Base-by-base conservation (phyloP, 495 filamentous ascomycete genomes). In the Aspergillus nanangensis region DNA sequence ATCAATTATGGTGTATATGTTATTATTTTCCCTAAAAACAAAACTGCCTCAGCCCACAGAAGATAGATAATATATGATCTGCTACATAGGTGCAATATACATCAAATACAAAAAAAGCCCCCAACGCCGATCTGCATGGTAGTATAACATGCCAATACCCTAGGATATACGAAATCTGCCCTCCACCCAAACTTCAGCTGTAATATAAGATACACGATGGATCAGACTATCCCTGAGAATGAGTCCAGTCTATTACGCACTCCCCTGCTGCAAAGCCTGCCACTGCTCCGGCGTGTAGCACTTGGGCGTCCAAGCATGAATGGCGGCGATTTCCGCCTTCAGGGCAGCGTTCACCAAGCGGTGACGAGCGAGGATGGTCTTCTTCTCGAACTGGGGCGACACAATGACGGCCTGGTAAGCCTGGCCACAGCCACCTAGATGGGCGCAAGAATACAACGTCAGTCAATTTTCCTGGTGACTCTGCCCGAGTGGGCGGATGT, bases 241-340 rank as follows among this genome's bases (percentile, higher is more conserved):
- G n/a, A n/a, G n/a, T n/a, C n/a, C n/a, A n/a, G n/a, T n/a, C n/a
- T n/a, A n/a, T 50, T 41, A 23, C 24, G 13, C 22, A 27, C 21
- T 51, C n/a, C 43, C 48, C 56, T 70, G 69, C 60, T 78, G 77
- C 66, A 84, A 77, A 62, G 77, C 83, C 71, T 85, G 81, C 83
- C 87, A 96, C 71, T 98, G 89, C 63, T 91, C 92, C 1, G 90
- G 89, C 13, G 93, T 97, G 72, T 86, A 88, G 66, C 94, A 97
- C 69, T 91, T 95, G 19, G 93, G 88, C 46, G 88, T 92, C 93
- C 93, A 98, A n/a, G 93, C 93, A 74, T 98, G 93, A 45, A 98
- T 96, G 36, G 82, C 80, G 4, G 88, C 87, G 64, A 98, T 93
- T 72, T 98, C 93, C n/a, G 79, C 78, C 71, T 92, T 93, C 58